These are phyloP conservation scores for Silene latifolia DNA, from an alignment of 148 eudicot genomes.

Conservation along the genomic window DNA sequence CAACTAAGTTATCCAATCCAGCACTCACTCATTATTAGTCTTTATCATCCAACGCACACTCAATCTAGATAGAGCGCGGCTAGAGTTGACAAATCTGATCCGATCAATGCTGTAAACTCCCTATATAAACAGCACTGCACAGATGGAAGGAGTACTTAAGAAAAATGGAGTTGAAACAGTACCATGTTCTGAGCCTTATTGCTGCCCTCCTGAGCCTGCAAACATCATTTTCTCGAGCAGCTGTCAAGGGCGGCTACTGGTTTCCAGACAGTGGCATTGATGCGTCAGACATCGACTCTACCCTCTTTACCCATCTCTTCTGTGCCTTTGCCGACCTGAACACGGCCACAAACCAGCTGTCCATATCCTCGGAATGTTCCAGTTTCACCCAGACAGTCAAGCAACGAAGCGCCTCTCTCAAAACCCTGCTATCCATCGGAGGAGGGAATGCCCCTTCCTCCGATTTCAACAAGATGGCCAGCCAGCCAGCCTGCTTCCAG, in stretches of 20 bases:
- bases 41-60: too few relatives aligned
- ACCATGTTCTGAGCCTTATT: background rate
- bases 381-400: slow-evolving; percentile 41
- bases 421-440: slow-evolving; percentile 55
- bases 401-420: slow-evolving; percentile 34
- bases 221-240: slow-evolving; percentile 17
- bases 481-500: slow-evolving; percentile 37
- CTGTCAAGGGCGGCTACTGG: slow-evolving; percentile 53
- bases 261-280: slow-evolving; percentile 40
- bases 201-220: slow-evolving; percentile 11
- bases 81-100: too few relatives aligned
- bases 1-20: too few relatives aligned
- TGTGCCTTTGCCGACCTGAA: slow-evolving; percentile 59
- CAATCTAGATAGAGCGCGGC: too few relatives aligned
- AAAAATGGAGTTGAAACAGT: background rate
- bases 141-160: background rate
- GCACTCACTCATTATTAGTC: too few relatives aligned
- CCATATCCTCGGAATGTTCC: slow-evolving; percentile 30
- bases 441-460: slow-evolving; percentile 26
- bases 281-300: slow-evolving; percentile 43
- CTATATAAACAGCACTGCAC: background rate
- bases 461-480: slow-evolving; percentile 36
- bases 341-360: slow-evolving; percentile 30
- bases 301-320: slow-evolving; percentile 69
- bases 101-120: background rate